Conservation (phyloP, 208 protist species). For the Crithidia fasciculata region DNA sequence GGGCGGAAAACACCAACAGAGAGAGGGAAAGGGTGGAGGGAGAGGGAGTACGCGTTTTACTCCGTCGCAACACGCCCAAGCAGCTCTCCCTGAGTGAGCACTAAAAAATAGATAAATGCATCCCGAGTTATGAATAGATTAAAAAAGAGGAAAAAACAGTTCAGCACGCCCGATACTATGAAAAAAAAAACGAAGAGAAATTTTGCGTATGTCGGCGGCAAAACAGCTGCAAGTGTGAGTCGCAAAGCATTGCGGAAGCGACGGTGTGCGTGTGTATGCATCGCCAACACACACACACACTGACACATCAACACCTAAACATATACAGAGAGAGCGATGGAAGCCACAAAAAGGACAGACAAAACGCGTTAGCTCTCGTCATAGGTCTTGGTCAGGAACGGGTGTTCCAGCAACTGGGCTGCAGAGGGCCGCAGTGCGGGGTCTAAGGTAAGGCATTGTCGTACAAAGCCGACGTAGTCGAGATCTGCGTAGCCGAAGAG, state of each 20-base stretch:
- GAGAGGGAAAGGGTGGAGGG: too few relatives aligned
- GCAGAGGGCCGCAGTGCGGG: constrained; percentile 60
- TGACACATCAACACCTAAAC: neutral
- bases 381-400: constrained; percentile 56
- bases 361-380: neutral
- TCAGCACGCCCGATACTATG: neutral
- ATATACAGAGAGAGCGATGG: neutral
- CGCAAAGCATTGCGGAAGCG: too few relatives aligned
- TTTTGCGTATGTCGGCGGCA: neutral
- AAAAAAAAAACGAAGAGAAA: constrained; percentile 6
- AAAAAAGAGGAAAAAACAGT: constrained; percentile 1
- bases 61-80: too few relatives aligned
- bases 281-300: neutral
- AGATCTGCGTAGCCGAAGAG: constrained; percentile 59
- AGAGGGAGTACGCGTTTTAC: too few relatives aligned
- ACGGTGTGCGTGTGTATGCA: too few relatives aligned
- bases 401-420: constrained; percentile 67
- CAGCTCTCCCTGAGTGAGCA: too few relatives aligned
- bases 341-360: constrained; percentile 2
- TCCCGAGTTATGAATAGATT: neutral
- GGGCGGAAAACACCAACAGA: too few relatives aligned
- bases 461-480: constrained; percentile 81
- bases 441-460: constrained; percentile 65
- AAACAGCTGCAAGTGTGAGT: too few relatives aligned
- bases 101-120: too few relatives aligned